Conservation (phyloP, 306 rosid genomes). For the Vicia faba region DNA sequence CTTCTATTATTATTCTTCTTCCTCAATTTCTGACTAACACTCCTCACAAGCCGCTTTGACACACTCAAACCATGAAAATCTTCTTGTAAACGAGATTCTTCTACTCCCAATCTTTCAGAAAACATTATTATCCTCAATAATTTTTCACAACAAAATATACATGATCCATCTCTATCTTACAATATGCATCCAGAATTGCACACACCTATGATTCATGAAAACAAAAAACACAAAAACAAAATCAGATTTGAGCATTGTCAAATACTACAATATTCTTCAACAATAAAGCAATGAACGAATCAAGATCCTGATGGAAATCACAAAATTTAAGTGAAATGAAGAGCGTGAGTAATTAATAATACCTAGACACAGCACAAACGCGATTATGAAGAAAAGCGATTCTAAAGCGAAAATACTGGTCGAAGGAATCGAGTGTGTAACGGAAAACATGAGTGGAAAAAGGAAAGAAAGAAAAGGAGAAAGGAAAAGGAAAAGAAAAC, state of each 20-base stretch:
- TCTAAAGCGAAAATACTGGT: background rate
- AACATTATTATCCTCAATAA: slow-evolving; percentile 55
- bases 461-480: slow-evolving; percentile 1
- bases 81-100: slow-evolving; percentile 62
- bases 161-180: slow-evolving; percentile 44
- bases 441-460: slow-evolving; percentile 33
- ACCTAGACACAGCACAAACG: background rate
- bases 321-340: background rate
- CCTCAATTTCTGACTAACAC: slow-evolving; percentile 86
- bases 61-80: slow-evolving; percentile 74
- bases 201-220: slow-evolving; percentile 39
- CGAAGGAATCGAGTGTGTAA: slow-evolving; percentile 35
- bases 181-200: slow-evolving; percentile 29
- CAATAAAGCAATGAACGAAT: background rate
- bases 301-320: slow-evolving; percentile 42
- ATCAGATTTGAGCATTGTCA: slow-evolving; percentile 24
- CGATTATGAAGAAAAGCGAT: background rate
- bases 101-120: slow-evolving; percentile 55
- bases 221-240: slow-evolving; percentile 30
- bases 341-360: slow-evolving; percentile 2
- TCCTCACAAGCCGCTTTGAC: slow-evolving; percentile 84
- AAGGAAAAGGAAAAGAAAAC: slow-evolving; percentile 37
- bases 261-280: too few species aligned
- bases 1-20: slow-evolving; percentile 61
- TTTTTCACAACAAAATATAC: slow-evolving; percentile 39